Percentiles rank a stretch among this genome's conserved stretches.
Conservation (phyloP, 805 yeast genomes). For the Saturnispora halmiae region DNA sequence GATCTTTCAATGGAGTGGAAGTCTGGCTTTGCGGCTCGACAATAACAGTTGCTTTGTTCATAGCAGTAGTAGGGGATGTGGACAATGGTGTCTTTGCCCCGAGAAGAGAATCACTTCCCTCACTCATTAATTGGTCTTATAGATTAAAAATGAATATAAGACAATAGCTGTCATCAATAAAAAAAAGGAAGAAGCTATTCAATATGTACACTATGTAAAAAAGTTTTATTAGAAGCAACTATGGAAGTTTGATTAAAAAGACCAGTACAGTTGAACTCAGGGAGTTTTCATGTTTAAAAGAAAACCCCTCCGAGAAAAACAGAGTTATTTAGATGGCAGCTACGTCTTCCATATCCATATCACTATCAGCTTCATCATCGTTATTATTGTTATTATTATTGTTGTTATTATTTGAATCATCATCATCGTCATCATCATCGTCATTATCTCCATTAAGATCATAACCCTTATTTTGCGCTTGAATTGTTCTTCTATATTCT, state of each 20-base stretch:
- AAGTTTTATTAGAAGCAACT: too few species aligned
- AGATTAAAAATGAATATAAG: too few species aligned
- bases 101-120: background rate
- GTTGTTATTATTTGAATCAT: too few species aligned
- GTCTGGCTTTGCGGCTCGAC: background rate
- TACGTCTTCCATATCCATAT: slow-evolving; percentile 69
- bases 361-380: slow-evolving; percentile 39
- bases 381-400: slow-evolving; percentile 14
- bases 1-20: background rate
- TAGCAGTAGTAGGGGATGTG: background rate
- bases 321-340: slow-evolving; percentile 26
- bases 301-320: background rate
- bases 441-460: slow-evolving; percentile 35
- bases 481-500: slow-evolving; percentile 75
- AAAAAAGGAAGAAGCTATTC: too few species aligned
- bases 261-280: too few species aligned
- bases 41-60: background rate
- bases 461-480: slow-evolving; percentile 63
- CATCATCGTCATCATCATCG: slow-evolving; percentile 13
- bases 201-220: too few species aligned
- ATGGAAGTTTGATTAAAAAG: too few species aligned
- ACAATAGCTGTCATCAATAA: too few species aligned
- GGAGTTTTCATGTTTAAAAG: too few species aligned
- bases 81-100: background rate
- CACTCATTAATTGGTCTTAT: too few species aligned